Evolutionary conservation across 768 basidiomycete species (phyloP).

Genomic region (Russula lepida): DNA sequence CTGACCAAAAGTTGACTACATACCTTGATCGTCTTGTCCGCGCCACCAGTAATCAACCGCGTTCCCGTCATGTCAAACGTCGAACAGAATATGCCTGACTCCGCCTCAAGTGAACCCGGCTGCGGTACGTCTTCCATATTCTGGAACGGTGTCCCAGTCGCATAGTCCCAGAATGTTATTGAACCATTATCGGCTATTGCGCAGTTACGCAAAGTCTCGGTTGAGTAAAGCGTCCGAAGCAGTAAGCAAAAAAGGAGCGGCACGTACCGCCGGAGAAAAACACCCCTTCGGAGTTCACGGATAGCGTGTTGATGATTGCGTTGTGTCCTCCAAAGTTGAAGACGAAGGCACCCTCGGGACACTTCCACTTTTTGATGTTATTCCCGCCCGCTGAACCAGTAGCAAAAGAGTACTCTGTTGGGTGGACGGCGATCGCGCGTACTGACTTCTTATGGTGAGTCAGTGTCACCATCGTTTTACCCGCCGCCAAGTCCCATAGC

Average conservation of each 20-base stretch:
- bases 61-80: conserved; percentile 96
- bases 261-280: conserved; percentile 89
- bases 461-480: conserved; percentile 90
- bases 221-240: background rate
- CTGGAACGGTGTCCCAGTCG: conserved; percentile 92
- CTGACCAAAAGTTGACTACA: conserved; percentile 21
- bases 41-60: conserved; percentile 88
- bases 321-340: conserved; percentile 96
- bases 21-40: conserved; percentile 98
- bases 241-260: background rate
- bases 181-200: conserved; percentile 83
- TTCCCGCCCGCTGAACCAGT: conserved; percentile 96
- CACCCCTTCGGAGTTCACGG: conserved; percentile 91
- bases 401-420: conserved; percentile 94
- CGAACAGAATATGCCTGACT: conserved; percentile 93
- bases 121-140: conserved; percentile 90
- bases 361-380: conserved; percentile 99
- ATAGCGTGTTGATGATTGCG: conserved; percentile 93
- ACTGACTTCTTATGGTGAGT: conserved; percentile 99
- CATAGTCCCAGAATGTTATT: conserved; percentile 87
- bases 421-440: conserved; percentile 87
- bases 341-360: conserved; percentile 91
- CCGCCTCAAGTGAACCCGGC: conserved; percentile 96
- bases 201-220: background rate
- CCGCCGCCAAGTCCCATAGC: conserved; percentile 96